phyloP scores from a whole-genome alignment of 1,139 yeast species.

The Kurtzmaniella quercitrusa region DNA sequence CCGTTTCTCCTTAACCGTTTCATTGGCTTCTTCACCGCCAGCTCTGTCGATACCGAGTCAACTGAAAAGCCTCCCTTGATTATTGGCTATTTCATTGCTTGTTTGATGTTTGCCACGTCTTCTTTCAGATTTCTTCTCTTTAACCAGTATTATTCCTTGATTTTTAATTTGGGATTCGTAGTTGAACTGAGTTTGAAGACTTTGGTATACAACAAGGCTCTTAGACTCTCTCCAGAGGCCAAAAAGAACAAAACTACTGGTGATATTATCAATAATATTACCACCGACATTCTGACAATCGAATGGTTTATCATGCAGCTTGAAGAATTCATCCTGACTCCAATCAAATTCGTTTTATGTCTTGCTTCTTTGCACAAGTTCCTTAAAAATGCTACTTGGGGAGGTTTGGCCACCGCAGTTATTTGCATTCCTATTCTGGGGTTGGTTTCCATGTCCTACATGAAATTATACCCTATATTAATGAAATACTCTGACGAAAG shows the following conservation, averaged over 20 bases:
- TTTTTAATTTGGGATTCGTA: conserved; percentile 27
- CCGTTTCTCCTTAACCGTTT: conserved; percentile 22
- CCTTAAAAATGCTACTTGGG: conserved; percentile 22
- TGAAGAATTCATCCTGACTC: conserved; percentile 18
- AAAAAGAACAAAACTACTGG: conserved; percentile 24
- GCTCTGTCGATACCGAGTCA: conserved; percentile 1
- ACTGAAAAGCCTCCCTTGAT: conserved; percentile 15
- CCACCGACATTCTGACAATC: conserved; percentile 19
- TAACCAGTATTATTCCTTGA: conserved; percentile 16
- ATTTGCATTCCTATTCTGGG: conserved; percentile 19
- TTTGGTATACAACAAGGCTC: conserved; percentile 21
- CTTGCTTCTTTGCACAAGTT: conserved; percentile 19
- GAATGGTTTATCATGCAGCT: conserved; percentile 15
- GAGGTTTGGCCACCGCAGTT: conserved; percentile 19
- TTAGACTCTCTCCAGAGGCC: conserved; percentile 23
- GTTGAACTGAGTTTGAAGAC: conserved; percentile 25
- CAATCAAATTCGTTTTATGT: conserved; percentile 17
- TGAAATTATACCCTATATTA: conserved; percentile 13
- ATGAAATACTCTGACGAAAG: conserved; percentile 24
- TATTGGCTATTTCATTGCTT: conserved; percentile 17
- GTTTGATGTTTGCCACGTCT: conserved; percentile 15
- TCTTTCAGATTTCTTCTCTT: conserved; percentile 15
- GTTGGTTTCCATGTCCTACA: conserved; percentile 14
- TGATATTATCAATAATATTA: conserved; percentile 25
- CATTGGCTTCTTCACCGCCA: conserved; percentile 16